Base-by-base conservation (phyloP, 805 yeast species). In the Kodamaea kakaduensis region DNA sequence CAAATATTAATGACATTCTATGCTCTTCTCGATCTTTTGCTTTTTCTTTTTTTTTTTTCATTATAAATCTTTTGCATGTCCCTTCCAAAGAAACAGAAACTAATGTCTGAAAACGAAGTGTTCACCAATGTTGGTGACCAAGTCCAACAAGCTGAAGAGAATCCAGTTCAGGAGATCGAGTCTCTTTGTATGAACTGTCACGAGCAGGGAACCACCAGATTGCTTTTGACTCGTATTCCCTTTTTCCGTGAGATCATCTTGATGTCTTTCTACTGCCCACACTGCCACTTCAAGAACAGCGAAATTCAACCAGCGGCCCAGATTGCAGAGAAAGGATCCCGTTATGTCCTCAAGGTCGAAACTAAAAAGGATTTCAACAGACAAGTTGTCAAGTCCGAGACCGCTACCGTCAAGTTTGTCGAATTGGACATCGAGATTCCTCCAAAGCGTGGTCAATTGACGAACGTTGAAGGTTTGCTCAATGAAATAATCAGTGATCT, bases 181-280 rank as follows among this genome's bases (percentile, higher is more conserved):
- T 87, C 97, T 6, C 64, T 93, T 25, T 93, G 99, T 67, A 89
- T 93, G 96, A 86, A 85, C 68, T 93, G 99, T 61, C 84, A 81
- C 44, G 67, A 90, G 46, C 73, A 77, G 38, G 99, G 99, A 40
- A 69, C 69, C 35, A 93, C 98, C 4, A 67, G 94, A 46, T 59
- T 93, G 57, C 68, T 93, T 27, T 67, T 93, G 51, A 93, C 99
- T 9, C 71, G 78, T 35, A 93, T 93, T 50, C 99, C 99, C 13
- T 87, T 69, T 51, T 93, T 93, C 65, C 71, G 89, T 45, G 97
- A 93, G 58, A 78, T 93, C 34, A 84, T 93, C 34, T 58, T 93
- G 38, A 90, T 93, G 95, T 88, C 97, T 1, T 93, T 93, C 59
- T 85, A 81, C 47, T 93, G 99, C 61, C 90, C 93, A 17, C 97